Base-by-base conservation (phyloP, 768 basidiomycete species). In the Hebeloma cylindrosporum region DNA sequence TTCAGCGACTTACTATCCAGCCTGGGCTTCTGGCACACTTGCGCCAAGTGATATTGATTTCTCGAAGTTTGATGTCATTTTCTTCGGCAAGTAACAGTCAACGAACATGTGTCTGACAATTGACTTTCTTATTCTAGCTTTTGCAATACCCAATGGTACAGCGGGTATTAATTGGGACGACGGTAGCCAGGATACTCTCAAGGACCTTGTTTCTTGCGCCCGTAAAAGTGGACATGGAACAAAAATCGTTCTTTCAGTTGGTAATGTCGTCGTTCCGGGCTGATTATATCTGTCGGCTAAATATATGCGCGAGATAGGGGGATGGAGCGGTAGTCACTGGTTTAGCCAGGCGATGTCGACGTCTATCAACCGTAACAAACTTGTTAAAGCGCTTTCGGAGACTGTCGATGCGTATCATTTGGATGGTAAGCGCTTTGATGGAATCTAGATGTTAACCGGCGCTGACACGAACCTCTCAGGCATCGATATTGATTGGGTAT, bases 271-370 rank as follows among this genome's bases (percentile, higher is more conserved):
- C 17, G 28, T n/a, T 2, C 5, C 39, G 18, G 33, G 36, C 22
- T 27, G 10, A n/a, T 3, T 8, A 7, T 18, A 22, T 30, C 1
- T 3, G 10, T 37, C 32, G 10, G 23, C 20, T 42, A 17, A 25
- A 45, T 42, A 42, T 45, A 48, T 48, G 35, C 39, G 30, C 25
- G n/a, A 27, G 26, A 8, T 29, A 52, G 75, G 77, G 45, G 85
- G 85, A 1, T 88, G 85, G 86, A 75, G 75, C 21, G 85, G 84
- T 31, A 72, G 75, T 47, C 59, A 68, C 29, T 82, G 74, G 61
- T 88, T 80, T 57, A 83, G 81, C 18, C 65, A 77, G 40, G 74
- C 79, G 0, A 71, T 79, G 47, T 68, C 74, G 11, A 72, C 65
- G n/a, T 58, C 70, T 1, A 48, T 58, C 2, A 74, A 73, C 52